These are phyloP conservation scores for Phialophora tarda DNA, from an alignment of 2,329 filamentous ascomycete species.

Conservation along the genomic window DNA sequence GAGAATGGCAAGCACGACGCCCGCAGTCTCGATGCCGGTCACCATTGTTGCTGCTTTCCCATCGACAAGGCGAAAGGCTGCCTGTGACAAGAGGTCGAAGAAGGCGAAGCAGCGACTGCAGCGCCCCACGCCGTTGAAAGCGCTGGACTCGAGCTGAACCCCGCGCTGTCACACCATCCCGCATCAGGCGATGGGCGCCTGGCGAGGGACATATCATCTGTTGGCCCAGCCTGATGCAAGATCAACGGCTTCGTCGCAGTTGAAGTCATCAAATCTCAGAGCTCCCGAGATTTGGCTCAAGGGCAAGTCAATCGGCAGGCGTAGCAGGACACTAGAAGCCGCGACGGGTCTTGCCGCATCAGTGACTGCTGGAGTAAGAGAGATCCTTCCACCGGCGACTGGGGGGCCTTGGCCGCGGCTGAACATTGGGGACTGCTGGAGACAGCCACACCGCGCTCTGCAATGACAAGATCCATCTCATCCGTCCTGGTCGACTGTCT, in stretches of 20 bases:
- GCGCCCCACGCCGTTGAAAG: not conserved
- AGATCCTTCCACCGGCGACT: not conserved
- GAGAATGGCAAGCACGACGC: constrained; percentile 38
- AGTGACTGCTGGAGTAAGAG: not conserved
- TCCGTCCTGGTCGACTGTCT: constrained; percentile 9
- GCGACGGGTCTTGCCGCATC: not conserved
- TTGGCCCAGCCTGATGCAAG: not conserved
- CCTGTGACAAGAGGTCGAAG: not conserved
- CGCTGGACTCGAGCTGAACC: constrained; percentile 2
- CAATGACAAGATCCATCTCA: not conserved
- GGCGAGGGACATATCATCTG: not conserved
- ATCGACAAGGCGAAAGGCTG: not conserved
- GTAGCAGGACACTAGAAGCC: no score
- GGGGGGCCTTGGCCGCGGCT: not conserved
- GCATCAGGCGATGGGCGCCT: not conserved
- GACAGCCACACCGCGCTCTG: not conserved
- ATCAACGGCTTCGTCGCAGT: not conserved
- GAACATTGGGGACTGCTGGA: no score
- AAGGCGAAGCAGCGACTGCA: not conserved
- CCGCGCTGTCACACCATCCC: constrained; percentile 1
- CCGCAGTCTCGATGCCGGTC: constrained; percentile 32
- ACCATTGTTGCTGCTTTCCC: constrained; percentile 13
- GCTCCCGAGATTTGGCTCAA: not conserved
- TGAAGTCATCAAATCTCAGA: not conserved
- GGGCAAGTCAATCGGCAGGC: not conserved